Base-by-base conservation (phyloP, 768 basidiomycete genomes). In the Auricularia heimuer region DNA sequence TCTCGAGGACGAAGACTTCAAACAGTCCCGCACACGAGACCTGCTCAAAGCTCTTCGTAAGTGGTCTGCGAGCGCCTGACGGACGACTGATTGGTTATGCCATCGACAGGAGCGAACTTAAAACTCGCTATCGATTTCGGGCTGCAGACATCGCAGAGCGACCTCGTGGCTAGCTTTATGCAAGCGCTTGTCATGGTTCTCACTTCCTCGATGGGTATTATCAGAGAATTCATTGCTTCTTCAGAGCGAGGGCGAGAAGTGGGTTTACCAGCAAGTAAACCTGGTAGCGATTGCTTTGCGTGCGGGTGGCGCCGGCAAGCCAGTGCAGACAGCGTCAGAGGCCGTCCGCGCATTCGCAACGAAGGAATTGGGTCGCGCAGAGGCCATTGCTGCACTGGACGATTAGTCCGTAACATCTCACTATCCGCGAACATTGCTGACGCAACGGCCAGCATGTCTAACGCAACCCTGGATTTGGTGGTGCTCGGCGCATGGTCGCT, bases 41-140 rank as follows among this genome's bases (percentile, higher is more conserved):
- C 79, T 88, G 35, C 75, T 98, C 61, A 93, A 92, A 72, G 86
- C 88, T 18, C 75, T 98, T 24, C 85, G 93, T 94, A 74, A 66
- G 84, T 76, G 12, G 12, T 33, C 16, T 64, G 34, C 45, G 62
- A 21, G n/a, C 11, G 54, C 39, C 54, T 37, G 10, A 54, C 4
- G n/a, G 61, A 64, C 70, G 18, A 68, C 37, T 37, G 61, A 42
- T 21, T 44, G 64, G 51, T 29, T 29, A 29, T 29, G 24, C 51
- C 58, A 61, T 65, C 34, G 24, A 47, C 34, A 86, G 89, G 89
- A 54, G 82, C 85, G 18, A 93, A 95, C 73, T 82, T 98, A 64
- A 95, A 96, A 73, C 82, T 94, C 56, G 95, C 94, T 2, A 97
- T 98, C 62, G 91, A 94, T 71, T 88, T 88, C 69, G 92, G 92